phyloP scores from a whole-genome alignment of 768 basidiomycete genomes.

The Russula dissimulans region DNA sequence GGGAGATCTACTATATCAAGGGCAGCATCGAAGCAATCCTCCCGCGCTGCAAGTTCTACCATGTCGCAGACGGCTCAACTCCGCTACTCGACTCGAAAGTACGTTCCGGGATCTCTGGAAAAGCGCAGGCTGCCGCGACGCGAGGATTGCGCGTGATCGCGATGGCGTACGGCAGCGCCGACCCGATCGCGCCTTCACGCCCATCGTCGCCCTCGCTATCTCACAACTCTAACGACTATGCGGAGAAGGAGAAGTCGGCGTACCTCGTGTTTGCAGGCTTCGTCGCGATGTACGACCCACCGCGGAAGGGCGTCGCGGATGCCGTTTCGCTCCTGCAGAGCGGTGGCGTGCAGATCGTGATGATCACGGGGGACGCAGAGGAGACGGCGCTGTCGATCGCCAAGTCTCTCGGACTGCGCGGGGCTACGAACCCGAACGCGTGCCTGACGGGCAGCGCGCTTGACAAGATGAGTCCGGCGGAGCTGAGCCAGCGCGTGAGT shows the following conservation, averaged over 20 bases:
- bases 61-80: conserved; percentile 83
- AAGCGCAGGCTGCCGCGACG: conserved; percentile 62
- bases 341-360: conserved; percentile 91
- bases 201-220: conserved; percentile 21
- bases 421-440: conserved; percentile 33
- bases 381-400: conserved; percentile 87
- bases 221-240: conserved; percentile 24
- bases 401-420: conserved; percentile 68
- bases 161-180: conserved; percentile 74
- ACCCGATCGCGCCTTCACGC: conserved; percentile 23
- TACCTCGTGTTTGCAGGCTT: conserved; percentile 87
- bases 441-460: conserved; percentile 50
- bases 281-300: conserved; percentile 93
- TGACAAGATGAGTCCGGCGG: conserved; percentile 72
- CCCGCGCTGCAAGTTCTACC: conserved; percentile 80
- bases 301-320: conserved; percentile 86
- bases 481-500: conserved; percentile 76
- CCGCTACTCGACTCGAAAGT: conserved; percentile 66
- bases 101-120: conserved; percentile 54
- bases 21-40: conserved; percentile 87
- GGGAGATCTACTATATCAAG: conserved; percentile 85
- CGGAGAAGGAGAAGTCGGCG: conserved; percentile 25
- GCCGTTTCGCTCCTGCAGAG: conserved; percentile 71
- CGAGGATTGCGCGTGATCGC: conserved; percentile 82
- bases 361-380: conserved; percentile 97